A percentile compares a stretch with the other conserved stretches of the same genome.
These are phyloP conservation scores for Aspergillus bombycis DNA, from an alignment of 2,329 filamentous ascomycete genomes.

Conservation along the genomic window DNA sequence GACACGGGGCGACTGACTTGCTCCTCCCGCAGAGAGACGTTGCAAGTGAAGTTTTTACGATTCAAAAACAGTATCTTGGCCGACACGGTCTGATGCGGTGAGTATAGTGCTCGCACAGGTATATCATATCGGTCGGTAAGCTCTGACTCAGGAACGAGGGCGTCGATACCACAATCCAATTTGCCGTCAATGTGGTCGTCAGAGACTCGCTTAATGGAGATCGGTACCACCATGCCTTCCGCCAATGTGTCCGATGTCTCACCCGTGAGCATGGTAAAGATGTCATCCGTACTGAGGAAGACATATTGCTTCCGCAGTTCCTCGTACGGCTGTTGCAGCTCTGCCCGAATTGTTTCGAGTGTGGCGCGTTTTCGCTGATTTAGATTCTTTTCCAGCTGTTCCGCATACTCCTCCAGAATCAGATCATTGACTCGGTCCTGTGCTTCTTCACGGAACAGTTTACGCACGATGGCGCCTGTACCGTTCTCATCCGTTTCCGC, in stretches of 20 bases:
- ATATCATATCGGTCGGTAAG: slow-evolving; percentile 71
- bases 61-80: slow-evolving; percentile 88
- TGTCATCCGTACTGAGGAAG: slow-evolving; percentile 70
- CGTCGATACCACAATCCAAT: slow-evolving; percentile 92
- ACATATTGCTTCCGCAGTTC: slow-evolving; percentile 84
- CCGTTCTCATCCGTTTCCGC: slow-evolving; percentile 90
- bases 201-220: slow-evolving; percentile 84
- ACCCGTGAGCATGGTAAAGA: slow-evolving; percentile 96
- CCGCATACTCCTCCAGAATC: slow-evolving; percentile 93
- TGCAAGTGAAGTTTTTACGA: slow-evolving; percentile 80
- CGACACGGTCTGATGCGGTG: slow-evolving; percentile 79
- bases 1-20: slow-evolving; percentile 73
- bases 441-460: slow-evolving; percentile 91
- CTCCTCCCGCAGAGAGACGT: slow-evolving; percentile 82
- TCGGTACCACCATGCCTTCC: slow-evolving; percentile 90
- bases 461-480: slow-evolving; percentile 85
- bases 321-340: slow-evolving; percentile 90
- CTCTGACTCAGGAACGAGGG: slow-evolving; percentile 79
- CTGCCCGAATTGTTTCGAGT: slow-evolving; percentile 91
- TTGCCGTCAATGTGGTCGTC: slow-evolving; percentile 92
- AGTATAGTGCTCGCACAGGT: slow-evolving; percentile 73
- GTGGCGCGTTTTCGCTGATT: slow-evolving; percentile 94
- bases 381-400: slow-evolving; percentile 90
- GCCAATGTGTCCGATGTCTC: slow-evolving; percentile 83
- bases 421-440: slow-evolving; percentile 96